phyloP scores from a whole-genome alignment of 2,329 filamentous ascomycete species.

The Phyllosticta ampelicida region DNA sequence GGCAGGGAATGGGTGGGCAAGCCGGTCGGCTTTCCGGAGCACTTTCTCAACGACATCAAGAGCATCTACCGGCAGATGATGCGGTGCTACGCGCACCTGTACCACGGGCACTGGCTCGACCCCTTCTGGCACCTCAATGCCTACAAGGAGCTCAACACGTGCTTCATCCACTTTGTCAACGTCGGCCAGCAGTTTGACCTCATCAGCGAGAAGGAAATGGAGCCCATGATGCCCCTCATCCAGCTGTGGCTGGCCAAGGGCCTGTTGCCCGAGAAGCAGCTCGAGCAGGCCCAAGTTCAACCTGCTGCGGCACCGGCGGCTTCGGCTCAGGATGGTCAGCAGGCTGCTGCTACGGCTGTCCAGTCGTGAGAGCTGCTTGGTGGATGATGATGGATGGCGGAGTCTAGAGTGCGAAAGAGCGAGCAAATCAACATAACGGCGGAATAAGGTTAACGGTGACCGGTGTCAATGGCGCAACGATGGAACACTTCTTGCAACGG shows the following conservation, averaged over 20 bases:
- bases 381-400: background rate
- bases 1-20: constrained; percentile 79
- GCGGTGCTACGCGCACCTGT: constrained; percentile 44
- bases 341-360: background rate
- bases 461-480: constrained; percentile 3
- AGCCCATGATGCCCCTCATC: constrained; percentile 91
- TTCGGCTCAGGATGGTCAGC: too few species aligned
- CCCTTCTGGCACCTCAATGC: constrained; percentile 39
- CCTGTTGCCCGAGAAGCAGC: constrained; percentile 51
- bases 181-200: constrained; percentile 66
- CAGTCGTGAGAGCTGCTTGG: background rate
- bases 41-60: constrained; percentile 65
- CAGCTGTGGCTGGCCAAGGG: constrained; percentile 86
- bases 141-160: constrained; percentile 43
- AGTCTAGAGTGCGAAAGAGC: background rate
- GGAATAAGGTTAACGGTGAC: too few species aligned
- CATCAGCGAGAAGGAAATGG: constrained; percentile 78
- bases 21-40: constrained; percentile 57
- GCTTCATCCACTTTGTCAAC: constrained; percentile 44
- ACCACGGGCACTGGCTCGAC: constrained; percentile 41
- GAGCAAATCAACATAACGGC: background rate
- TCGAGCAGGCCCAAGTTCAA: constrained; percentile 1
- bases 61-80: constrained; percentile 46
- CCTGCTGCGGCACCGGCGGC: background rate
- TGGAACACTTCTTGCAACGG: background rate